These are phyloP conservation scores for Babjeviella inositovora DNA, from an alignment of 805 yeast species.

Conservation along the genomic window DNA sequence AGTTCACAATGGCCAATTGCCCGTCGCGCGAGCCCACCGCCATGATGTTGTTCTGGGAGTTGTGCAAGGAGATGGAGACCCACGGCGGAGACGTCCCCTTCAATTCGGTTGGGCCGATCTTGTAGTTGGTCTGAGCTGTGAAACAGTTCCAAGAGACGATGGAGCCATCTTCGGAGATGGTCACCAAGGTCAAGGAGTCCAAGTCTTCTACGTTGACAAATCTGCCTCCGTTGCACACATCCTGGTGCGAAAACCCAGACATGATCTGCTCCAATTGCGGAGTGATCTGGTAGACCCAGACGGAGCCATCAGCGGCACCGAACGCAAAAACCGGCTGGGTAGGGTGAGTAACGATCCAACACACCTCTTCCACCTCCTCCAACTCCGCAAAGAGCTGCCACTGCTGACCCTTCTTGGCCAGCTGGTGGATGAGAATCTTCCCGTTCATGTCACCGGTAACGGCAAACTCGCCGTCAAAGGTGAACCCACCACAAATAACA, in stretches of 20 bases:
- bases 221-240: conserved; percentile 66
- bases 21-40: conserved; percentile 90
- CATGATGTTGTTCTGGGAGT: conserved; percentile 28
- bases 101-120: conserved; percentile 46
- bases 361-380: conserved; percentile 82
- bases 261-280: conserved; percentile 51
- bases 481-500: conserved; percentile 71
- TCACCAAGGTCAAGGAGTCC: conserved; percentile 47
- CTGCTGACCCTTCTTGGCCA: conserved; percentile 63
- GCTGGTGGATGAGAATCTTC: conserved; percentile 53
- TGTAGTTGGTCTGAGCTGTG: conserved; percentile 55
- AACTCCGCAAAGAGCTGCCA: conserved; percentile 62
- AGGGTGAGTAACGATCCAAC: conserved; percentile 76
- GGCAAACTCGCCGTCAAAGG: conserved; percentile 64
- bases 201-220: conserved; percentile 51
- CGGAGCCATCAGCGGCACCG: conserved; percentile 86
- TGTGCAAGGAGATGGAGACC: conserved; percentile 55
- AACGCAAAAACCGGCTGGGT: conserved; percentile 70
- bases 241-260: conserved; percentile 69
- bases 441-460: conserved; percentile 96
- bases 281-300: conserved; percentile 78
- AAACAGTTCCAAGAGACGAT: conserved; percentile 84
- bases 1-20: conserved; percentile 60
- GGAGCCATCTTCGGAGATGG: conserved; percentile 74
- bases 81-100: conserved; percentile 75